These are phyloP conservation scores for Globisporangium ultimum DNA, from an alignment of 352 stramenopile genomes.

Conservation along the genomic window DNA sequence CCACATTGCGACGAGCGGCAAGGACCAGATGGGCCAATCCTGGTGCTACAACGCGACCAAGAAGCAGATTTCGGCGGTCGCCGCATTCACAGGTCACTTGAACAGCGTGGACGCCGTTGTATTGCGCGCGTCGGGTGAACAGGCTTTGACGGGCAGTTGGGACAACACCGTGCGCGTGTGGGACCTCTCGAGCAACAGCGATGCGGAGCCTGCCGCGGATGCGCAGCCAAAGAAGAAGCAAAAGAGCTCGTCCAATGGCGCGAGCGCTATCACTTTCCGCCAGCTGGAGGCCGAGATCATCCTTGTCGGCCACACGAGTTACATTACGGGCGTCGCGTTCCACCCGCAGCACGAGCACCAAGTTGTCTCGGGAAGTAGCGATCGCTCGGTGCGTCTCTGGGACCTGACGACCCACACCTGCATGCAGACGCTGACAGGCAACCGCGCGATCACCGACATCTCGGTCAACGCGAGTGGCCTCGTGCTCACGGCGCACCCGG, in stretches of 20 bases:
- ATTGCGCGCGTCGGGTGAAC: conserved; percentile 24
- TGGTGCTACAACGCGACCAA: conserved; percentile 44
- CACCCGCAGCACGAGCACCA: conserved; percentile 47
- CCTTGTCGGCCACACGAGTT: conserved; percentile 74
- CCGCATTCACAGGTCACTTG: conserved; percentile 63
- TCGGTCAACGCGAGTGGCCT: conserved; percentile 62
- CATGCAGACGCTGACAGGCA: conserved; percentile 70
- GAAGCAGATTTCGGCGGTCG: conserved; percentile 43
- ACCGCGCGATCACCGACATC: conserved; percentile 69
- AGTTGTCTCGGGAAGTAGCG: conserved; percentile 60
- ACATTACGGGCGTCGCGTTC: conserved; percentile 74
- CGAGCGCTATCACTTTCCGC: conserved; percentile 49
- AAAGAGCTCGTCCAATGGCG: conserved; percentile 22
- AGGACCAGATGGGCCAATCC: conserved; percentile 72
- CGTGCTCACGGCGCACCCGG: conserved; percentile 75
- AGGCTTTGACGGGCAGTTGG: conserved; percentile 74
- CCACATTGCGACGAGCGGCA: conserved; percentile 70
- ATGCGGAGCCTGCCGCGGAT: conserved; percentile 15
- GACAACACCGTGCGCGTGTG: conserved; percentile 86
- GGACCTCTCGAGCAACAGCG: conserved; percentile 16
- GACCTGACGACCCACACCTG: conserved; percentile 71
- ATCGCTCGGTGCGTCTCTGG: conserved; percentile 77
- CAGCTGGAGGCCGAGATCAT: conserved; percentile 73
- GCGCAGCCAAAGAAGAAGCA: conserved; percentile 70
- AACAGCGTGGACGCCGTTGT: conserved; percentile 79